Percentiles rank a stretch among this genome's conserved stretches.
These are phyloP conservation scores for Aspergillus sclerotioniger DNA, from an alignment of 495 filamentous ascomycete genomes.

Conservation along the genomic window DNA sequence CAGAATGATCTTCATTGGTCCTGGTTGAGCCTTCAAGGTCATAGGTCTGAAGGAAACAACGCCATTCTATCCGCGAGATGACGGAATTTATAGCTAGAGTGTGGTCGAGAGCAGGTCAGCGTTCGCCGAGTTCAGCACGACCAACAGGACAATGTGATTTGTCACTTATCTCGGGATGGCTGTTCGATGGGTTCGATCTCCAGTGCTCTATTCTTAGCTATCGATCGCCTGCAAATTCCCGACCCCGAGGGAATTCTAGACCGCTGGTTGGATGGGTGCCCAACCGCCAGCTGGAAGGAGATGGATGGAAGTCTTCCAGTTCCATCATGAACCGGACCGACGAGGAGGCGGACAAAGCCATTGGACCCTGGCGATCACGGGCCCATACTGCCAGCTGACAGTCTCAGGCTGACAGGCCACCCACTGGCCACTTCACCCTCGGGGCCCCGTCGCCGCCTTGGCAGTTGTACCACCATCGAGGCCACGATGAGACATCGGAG, in stretches of 20 bases:
- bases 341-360: no score
- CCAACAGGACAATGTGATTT: neutral
- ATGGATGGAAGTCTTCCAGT: no score
- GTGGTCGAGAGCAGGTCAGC: neutral
- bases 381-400: no score
- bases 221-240: constrained; percentile 24
- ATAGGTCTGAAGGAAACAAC: neutral
- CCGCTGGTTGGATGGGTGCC: neutral
- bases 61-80: neutral
- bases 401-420: no score
- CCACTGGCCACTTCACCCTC: no score
- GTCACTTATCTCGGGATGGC: neutral
- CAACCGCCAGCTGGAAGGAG: neutral
- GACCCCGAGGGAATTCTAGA: constrained; percentile 12
- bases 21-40: neutral
- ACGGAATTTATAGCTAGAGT: neutral
- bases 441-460: no score
- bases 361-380: no score
- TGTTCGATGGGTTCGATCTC: neutral
- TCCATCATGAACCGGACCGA: no score
- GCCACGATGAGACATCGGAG: no score
- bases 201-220: neutral
- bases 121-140: neutral
- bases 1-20: constrained; percentile 4
- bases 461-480: no score